These are phyloP conservation scores for Phialophora verrucosa DNA, from an alignment of 2,329 filamentous ascomycete genomes.

Conservation along the genomic window DNA sequence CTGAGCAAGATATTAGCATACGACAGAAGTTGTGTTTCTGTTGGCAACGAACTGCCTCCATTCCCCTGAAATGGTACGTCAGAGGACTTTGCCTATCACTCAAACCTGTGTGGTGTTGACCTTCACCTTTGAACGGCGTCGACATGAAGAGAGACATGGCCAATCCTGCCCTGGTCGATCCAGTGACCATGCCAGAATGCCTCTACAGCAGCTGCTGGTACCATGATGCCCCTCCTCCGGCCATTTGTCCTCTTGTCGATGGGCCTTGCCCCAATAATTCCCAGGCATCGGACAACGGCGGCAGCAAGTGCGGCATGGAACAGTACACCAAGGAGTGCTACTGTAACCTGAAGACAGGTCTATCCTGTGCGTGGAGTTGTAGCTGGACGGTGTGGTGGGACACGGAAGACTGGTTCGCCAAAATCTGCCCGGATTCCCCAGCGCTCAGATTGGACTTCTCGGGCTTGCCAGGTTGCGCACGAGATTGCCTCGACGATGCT, in stretches of 20 bases:
- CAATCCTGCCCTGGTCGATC: neutral
- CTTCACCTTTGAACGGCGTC: neutral
- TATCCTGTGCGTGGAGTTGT: constrained; percentile 2
- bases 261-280: neutral
- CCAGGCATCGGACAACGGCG: constrained; percentile 1
- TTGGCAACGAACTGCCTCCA: too few relatives aligned
- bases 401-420: constrained; percentile 1
- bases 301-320: neutral
- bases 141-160: neutral
- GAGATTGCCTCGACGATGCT: neutral
- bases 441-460: constrained; percentile 3
- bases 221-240: neutral
- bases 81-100: too few relatives aligned
- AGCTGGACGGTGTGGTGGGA: neutral
- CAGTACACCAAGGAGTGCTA: constrained; percentile 7
- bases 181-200: neutral
- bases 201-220: neutral
- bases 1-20: too few relatives aligned
- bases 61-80: too few relatives aligned
- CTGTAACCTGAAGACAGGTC: constrained; percentile 4
- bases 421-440: constrained; percentile 1
- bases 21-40: too few relatives aligned
- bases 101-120: neutral
- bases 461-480: neutral
- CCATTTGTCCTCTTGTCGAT: neutral